Conservation (phyloP, 2,329 filamentous ascomycete genomes). For the Xylariaceae sp. region DNA sequence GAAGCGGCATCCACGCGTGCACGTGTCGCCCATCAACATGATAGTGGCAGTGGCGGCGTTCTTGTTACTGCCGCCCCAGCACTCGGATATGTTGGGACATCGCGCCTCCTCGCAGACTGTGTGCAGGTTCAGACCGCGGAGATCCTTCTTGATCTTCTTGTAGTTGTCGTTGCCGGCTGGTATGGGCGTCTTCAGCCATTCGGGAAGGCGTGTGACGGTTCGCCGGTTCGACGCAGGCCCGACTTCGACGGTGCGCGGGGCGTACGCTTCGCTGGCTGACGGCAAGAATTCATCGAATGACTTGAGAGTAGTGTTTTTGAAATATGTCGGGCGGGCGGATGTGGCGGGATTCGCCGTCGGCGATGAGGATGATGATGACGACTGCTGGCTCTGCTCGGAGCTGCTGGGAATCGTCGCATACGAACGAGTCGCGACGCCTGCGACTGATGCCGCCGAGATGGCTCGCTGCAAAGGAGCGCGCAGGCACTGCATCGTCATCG, state of each 20-base stretch:
- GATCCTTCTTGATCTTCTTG: conserved; percentile 90
- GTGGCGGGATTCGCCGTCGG: conserved; percentile 14
- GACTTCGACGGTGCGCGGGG: conserved; percentile 58
- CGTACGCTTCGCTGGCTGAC: conserved; percentile 50
- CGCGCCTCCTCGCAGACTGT: conserved; percentile 97
- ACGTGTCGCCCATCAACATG: conserved; percentile 99
- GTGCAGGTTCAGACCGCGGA: conserved; percentile 82
- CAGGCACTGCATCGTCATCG: conserved; percentile 27
- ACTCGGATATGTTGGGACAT: conserved; percentile 96
- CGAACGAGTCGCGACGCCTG: conserved; percentile 17
- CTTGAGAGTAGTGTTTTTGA: conserved; percentile 54
- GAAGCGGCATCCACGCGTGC: conserved; percentile 92
- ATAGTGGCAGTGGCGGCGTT: conserved; percentile 92
- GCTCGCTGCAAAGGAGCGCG: conserved; percentile 29
- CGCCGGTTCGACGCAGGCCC: conserved; percentile 57
- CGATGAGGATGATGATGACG: conserved; percentile 16
- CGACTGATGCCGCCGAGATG: conserved; percentile 22
- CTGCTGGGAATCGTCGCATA: conserved; percentile 31
- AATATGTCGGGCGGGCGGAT: conserved; percentile 46
- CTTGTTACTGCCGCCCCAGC: conserved; percentile 90
- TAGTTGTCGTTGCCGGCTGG: conserved; percentile 75
- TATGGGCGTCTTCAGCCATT: conserved; percentile 95
- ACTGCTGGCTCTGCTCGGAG: conserved; percentile 14
- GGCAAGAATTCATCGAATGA: conserved; percentile 55
- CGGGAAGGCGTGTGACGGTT: conserved; percentile 70